Evolutionary conservation across 495 filamentous ascomycete genomes (phyloP).

Genomic region (Talaromyces liani): DNA sequence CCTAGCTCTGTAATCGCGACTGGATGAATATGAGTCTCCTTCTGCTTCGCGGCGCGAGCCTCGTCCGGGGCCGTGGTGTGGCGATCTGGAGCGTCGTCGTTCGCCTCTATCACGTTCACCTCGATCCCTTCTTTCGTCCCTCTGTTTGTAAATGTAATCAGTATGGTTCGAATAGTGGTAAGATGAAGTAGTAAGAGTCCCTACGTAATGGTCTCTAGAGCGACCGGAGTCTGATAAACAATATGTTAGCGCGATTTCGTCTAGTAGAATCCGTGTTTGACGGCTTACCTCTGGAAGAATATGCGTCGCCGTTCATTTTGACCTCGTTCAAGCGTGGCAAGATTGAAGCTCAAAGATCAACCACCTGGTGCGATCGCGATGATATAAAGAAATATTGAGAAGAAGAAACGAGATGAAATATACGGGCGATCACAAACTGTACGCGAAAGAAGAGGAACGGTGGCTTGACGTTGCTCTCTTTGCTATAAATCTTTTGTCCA

Average conservation of each 20-base stretch:
- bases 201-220: constrained; percentile 67
- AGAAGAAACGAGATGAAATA: background rate
- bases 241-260: background rate
- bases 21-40: constrained; percentile 81
- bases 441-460: background rate
- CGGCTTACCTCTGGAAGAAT: constrained; percentile 67
- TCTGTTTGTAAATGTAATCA: constrained; percentile 25
- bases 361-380: background rate
- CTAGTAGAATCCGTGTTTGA: background rate
- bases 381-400: background rate
- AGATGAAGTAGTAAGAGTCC: constrained; percentile 15
- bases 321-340: constrained; percentile 24
- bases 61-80: constrained; percentile 53
- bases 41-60: constrained; percentile 58
- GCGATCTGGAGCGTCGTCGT: constrained; percentile 69
- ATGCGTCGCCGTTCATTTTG: constrained; percentile 84
- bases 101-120: constrained; percentile 44
- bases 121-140: constrained; percentile 40
- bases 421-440: background rate
- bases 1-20: constrained; percentile 80
- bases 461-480: constrained; percentile 1
- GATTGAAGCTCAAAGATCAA: constrained; percentile 14
- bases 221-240: constrained; percentile 49
- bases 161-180: background rate
- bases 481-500: constrained; percentile 5